phyloP scores from a whole-genome alignment of 345 rosid species.

The Brassica rapa region DNA sequence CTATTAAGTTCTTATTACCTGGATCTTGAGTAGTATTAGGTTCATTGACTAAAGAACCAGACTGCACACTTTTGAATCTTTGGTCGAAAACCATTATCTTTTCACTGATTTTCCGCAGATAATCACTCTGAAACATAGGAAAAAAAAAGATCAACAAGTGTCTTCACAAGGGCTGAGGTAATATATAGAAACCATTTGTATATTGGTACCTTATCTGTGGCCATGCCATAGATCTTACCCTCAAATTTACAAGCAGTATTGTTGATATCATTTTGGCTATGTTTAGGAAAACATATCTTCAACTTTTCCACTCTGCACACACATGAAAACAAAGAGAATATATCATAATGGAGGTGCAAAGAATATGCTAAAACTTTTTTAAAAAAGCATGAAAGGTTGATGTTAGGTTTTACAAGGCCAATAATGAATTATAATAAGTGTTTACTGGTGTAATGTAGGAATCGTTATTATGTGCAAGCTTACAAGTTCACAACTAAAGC shows the following conservation, averaged over 20 bases:
- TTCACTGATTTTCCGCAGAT: slow-evolving; percentile 55
- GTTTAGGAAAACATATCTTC: slow-evolving; percentile 49
- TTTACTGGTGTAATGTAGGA: slow-evolving; percentile 5
- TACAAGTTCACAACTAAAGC: slow-evolving; percentile 20
- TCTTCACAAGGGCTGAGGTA: slow-evolving; percentile 3
- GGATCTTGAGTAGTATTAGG: slow-evolving; percentile 47
- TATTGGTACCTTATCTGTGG: slow-evolving; percentile 55
- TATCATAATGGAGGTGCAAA: neutral
- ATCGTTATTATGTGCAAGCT: neutral
- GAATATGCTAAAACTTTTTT: neutral
- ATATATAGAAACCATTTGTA: neutral
- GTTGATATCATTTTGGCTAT: slow-evolving; percentile 47
- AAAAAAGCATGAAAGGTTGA: slow-evolving; percentile 5
- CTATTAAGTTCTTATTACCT: slow-evolving; percentile 41
- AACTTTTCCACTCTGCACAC: slow-evolving; percentile 53
- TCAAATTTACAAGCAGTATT: slow-evolving; percentile 61
- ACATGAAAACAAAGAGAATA: slow-evolving; percentile 3
- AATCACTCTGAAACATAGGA: slow-evolving; percentile 54
- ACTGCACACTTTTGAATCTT: slow-evolving; percentile 43
- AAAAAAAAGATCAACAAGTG: slow-evolving; percentile 3
- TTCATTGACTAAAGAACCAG: slow-evolving; percentile 40
- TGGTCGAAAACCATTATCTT: slow-evolving; percentile 49
- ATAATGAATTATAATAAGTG: neutral
- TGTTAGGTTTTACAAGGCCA: neutral
- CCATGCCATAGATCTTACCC: slow-evolving; percentile 51